A percentile compares a stretch with the other conserved stretches of the same genome.
Conservation (phyloP, 2,329 filamentous ascomycete species). For the Botrytis fragariae region DNA sequence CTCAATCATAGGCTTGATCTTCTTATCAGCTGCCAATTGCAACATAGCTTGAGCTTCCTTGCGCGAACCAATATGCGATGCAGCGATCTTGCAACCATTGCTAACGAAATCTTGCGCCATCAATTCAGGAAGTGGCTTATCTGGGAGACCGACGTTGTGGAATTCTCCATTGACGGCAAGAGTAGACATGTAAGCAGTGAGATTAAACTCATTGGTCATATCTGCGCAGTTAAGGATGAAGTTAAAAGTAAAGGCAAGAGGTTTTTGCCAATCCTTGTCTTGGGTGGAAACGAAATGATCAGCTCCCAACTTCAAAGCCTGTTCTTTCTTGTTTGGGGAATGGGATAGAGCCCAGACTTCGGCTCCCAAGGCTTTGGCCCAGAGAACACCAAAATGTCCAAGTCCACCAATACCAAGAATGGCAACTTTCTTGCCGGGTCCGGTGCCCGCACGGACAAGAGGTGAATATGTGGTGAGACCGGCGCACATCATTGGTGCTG, state of each 20-base stretch:
- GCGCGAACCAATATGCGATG: constrained; percentile 42
- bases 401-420: constrained; percentile 65
- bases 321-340: constrained; percentile 54
- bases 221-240: constrained; percentile 55
- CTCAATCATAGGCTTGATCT: constrained; percentile 57
- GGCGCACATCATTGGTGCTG: constrained; percentile 72
- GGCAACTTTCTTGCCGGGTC: constrained; percentile 68
- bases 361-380: constrained; percentile 67
- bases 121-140: constrained; percentile 54
- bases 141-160: constrained; percentile 65
- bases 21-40: constrained; percentile 55
- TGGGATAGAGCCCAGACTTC: constrained; percentile 64
- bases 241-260: constrained; percentile 53
- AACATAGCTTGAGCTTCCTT: constrained; percentile 61
- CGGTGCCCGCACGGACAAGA: constrained; percentile 62
- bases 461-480: constrained; percentile 74
- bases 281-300: constrained; percentile 53
- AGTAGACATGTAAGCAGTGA: constrained; percentile 59
- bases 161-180: constrained; percentile 59
- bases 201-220: constrained; percentile 50
- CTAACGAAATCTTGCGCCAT: constrained; percentile 55
- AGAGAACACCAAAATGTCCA: constrained; percentile 71
- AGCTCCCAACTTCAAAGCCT: constrained; percentile 61
- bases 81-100: constrained; percentile 52
- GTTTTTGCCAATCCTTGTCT: constrained; percentile 60